phyloP scores from a whole-genome alignment of 768 basidiomycete genomes.

The Pleurotus djamor region DNA sequence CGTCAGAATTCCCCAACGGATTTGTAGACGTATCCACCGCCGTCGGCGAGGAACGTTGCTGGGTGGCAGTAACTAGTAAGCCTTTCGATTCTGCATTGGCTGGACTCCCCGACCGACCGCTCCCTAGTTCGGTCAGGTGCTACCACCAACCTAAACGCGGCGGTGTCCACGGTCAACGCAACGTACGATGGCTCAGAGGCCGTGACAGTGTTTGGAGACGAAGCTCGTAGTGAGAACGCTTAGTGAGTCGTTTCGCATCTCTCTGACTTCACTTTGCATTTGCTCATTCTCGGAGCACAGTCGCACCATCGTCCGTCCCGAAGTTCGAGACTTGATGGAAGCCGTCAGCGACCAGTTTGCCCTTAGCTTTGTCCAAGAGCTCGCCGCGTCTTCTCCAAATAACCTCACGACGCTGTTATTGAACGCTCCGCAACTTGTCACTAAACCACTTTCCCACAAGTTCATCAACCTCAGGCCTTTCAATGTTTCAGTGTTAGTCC shows the following conservation, averaged over 20 bases:
- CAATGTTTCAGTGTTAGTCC: slow-evolving; percentile 51
- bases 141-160: slow-evolving; percentile 28
- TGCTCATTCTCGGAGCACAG: slow-evolving; percentile 12
- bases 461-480: slow-evolving; percentile 55
- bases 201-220: slow-evolving; percentile 43
- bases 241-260: slow-evolving; percentile 39
- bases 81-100: background rate
- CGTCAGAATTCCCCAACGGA: slow-evolving; percentile 44
- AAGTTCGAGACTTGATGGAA: slow-evolving; percentile 16
- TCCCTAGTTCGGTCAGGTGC: slow-evolving; percentile 38
- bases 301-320: slow-evolving; percentile 27
- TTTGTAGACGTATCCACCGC: slow-evolving; percentile 36
- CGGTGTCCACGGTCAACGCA: slow-evolving; percentile 35
- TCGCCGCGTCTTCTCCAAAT: slow-evolving; percentile 16
- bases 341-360: slow-evolving; percentile 4
- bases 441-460: slow-evolving; percentile 45
- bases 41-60: slow-evolving; percentile 47
- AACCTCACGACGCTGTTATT: slow-evolving; percentile 33
- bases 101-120: background rate
- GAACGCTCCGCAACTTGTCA: slow-evolving; percentile 47
- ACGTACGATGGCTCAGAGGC: slow-evolving; percentile 47
- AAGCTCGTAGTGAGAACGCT: slow-evolving; percentile 57
- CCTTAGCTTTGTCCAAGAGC: slow-evolving; percentile 20
- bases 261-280: background rate
- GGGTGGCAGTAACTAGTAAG: slow-evolving; percentile 56